A percentile compares a stretch with the other conserved stretches of the same genome.
Conservation (phyloP, 176 grass and related monocot species). For the Oryza meyeriana region DNA sequence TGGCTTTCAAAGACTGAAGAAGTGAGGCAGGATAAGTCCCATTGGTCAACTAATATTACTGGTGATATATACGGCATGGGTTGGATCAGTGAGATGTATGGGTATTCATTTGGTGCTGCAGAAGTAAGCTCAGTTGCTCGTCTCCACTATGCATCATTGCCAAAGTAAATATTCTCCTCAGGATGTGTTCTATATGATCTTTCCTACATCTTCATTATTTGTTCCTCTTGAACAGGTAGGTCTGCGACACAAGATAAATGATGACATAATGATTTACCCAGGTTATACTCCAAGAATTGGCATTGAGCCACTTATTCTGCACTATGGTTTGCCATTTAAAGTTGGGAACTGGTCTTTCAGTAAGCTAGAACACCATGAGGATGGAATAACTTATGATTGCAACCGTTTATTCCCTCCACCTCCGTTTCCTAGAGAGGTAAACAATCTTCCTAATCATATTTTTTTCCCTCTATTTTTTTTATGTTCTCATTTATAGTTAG, state of each 20-base stretch:
- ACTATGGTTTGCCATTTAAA: slow-evolving; percentile 90
- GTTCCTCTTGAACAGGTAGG: slow-evolving; percentile 59
- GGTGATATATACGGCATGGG: slow-evolving; percentile 96
- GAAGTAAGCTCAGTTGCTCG: slow-evolving; percentile 65
- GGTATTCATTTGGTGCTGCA: slow-evolving; percentile 93
- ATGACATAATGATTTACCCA: slow-evolving; percentile 98
- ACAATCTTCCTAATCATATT: slow-evolving; percentile 13
- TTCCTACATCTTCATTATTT: slow-evolving; percentile 22
- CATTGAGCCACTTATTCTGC: slow-evolving; percentile 80
- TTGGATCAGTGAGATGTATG: slow-evolving; percentile 99
- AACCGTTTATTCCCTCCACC: slow-evolving; percentile 84
- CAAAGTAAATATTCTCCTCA: slow-evolving; percentile 17
- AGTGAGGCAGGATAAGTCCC: slow-evolving; percentile 80
- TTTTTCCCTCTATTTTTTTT: too few relatives aligned
- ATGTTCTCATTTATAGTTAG: not conserved
- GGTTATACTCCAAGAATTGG: slow-evolving; percentile 86
- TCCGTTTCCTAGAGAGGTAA: slow-evolving; percentile 88
- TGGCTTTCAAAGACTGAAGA: slow-evolving; percentile 99
- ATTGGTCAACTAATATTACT: slow-evolving; percentile 96
- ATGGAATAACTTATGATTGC: slow-evolving; percentile 87
- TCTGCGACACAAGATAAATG: slow-evolving; percentile 92
- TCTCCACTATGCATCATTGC: slow-evolving; percentile 8
- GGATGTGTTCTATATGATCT: slow-evolving; percentile 8
- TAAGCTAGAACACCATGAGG: slow-evolving; percentile 91
- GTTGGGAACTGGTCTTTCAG: slow-evolving; percentile 98